phyloP scores from a whole-genome alignment of 371 early-diverging fungal genomes.

The Massospora cicadina region DNA sequence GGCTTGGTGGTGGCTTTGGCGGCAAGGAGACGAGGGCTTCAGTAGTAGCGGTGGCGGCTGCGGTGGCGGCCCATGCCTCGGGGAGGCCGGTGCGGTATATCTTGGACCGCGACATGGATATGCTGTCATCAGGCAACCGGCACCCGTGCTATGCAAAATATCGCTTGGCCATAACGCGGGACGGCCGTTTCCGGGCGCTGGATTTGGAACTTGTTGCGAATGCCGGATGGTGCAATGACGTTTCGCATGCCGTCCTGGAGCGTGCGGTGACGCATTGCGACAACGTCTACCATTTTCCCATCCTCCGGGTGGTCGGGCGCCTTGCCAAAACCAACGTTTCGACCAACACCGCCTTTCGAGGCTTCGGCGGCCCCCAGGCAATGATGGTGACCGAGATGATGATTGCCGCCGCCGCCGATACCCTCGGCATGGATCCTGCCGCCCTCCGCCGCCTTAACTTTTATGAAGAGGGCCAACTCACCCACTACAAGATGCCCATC shows the following conservation, averaged over 20 bases:
- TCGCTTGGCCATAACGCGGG: slow-evolving; percentile 38
- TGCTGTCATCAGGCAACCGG: slow-evolving; percentile 48
- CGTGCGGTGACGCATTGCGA: slow-evolving; percentile 49
- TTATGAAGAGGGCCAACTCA: slow-evolving; percentile 40
- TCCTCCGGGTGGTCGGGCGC: slow-evolving; percentile 32
- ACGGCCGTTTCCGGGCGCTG: slow-evolving; percentile 37
- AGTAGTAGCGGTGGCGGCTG: slow-evolving; percentile 27
- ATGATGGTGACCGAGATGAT: slow-evolving; percentile 50
- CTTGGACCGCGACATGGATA: slow-evolving; percentile 62
- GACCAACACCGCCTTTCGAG: slow-evolving; percentile 60
- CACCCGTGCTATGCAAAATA: slow-evolving; percentile 56
- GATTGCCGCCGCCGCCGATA: slow-evolving; percentile 47
- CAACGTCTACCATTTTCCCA: slow-evolving; percentile 46
- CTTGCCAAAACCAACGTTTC: slow-evolving; percentile 55
- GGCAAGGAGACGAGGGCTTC: slow-evolving; percentile 56
- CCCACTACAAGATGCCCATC: slow-evolving; percentile 39
- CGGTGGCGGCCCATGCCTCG: slow-evolving; percentile 42
- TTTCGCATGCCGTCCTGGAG: slow-evolving; percentile 46
- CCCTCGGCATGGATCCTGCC: slow-evolving; percentile 22
- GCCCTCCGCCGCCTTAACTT: slow-evolving; percentile 28
- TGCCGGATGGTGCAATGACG: slow-evolving; percentile 50
- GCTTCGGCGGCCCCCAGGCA: slow-evolving; percentile 61
- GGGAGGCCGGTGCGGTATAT: slow-evolving; percentile 40
- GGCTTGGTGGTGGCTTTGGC: slow-evolving; percentile 67
- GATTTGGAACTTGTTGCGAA: slow-evolving; percentile 36